Conservation (phyloP, 148 eudicot species). For the Rhododendron griersonianum region DNA sequence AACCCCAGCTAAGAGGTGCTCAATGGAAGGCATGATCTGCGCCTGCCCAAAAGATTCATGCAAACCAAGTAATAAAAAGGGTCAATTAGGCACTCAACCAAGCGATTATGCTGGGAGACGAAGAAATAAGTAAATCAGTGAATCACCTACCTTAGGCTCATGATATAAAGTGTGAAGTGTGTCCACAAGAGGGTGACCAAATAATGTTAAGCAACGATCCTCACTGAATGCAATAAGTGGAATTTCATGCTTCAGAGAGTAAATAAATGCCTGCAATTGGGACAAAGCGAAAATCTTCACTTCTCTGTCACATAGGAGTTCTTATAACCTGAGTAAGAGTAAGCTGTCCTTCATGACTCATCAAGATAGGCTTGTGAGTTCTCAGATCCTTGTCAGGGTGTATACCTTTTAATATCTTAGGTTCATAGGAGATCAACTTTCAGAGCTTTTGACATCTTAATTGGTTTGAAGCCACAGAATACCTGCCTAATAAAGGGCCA, state of each 20-base stretch:
- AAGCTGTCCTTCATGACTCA: not conserved
- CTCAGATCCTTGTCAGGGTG: not conserved
- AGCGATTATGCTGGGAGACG: not conserved
- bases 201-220: conserved; percentile 82
- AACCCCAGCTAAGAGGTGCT: conserved; percentile 49
- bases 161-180: conserved; percentile 70
- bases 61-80: not conserved
- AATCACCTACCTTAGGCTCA: conserved; percentile 76
- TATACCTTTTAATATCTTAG: not conserved
- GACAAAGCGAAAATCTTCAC: not conserved
- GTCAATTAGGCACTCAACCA: not conserved
- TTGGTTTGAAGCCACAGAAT: not conserved
- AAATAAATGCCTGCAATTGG: conserved; percentile 61
- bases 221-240: conserved; percentile 83
- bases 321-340: not conserved
- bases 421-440: not conserved
- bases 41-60: conserved; percentile 49
- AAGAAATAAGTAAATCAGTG: not conserved
- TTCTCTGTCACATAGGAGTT: not conserved
- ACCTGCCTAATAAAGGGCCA: not conserved
- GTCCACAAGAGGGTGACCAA: conserved; percentile 78
- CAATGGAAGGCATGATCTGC: conserved; percentile 69
- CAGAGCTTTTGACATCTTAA: conserved; percentile 1
- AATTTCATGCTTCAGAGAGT: conserved; percentile 61
- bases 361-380: not conserved